Base-by-base conservation (phyloP, 106 monocot genomes). In the Phalaenopsis equestris region DNA sequence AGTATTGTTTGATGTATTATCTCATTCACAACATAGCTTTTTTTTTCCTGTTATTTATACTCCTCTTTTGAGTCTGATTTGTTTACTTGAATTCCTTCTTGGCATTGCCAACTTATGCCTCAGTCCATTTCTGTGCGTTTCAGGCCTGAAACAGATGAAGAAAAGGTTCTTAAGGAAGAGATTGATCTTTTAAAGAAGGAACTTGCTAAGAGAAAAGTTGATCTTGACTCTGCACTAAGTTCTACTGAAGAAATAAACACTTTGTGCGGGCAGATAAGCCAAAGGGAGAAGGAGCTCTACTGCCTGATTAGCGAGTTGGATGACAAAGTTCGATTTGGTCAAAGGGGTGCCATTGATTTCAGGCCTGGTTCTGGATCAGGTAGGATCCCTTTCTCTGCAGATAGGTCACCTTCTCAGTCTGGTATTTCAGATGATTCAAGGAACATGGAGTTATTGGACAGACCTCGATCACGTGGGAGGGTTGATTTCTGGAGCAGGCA, bases 141-240 rank as follows among this genome's bases (percentile, higher is more conserved):
- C 84, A 99, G 99, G 79, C 84, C 93, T 73, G 94, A 93, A 77
- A 87, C 94, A 42, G 83, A 89, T 61, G 93, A 94, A 85, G 94
- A 99, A 76, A 91, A 84, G 79, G 18, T 77, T 75, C 83, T 95
- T 48, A 94, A 91, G 85, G 88, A 95, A 83, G 86, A 94, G 67
- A 93, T 99, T 36, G 76, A 56, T 70, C 41, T 78, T 76, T 84
- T 99, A 46, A 99, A 91, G 81, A 73, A 83, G 67, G 77, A 56
- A 42, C 42, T 91, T 30, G 19, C 39, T 11, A 73, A 79, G 56
- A 76, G 56, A 2, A 80, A 77, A 55, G 5, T 58, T 2, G 74
- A 80, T 88, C 80, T 76, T 39, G 72, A 80, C 24, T 76, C 82
- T 48, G 79, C 45, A 57, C 76, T 80, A 77, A 41, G 15, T 37